Base-by-base conservation (phyloP, 306 rosid species). In the Sicyos baderoa region DNA sequence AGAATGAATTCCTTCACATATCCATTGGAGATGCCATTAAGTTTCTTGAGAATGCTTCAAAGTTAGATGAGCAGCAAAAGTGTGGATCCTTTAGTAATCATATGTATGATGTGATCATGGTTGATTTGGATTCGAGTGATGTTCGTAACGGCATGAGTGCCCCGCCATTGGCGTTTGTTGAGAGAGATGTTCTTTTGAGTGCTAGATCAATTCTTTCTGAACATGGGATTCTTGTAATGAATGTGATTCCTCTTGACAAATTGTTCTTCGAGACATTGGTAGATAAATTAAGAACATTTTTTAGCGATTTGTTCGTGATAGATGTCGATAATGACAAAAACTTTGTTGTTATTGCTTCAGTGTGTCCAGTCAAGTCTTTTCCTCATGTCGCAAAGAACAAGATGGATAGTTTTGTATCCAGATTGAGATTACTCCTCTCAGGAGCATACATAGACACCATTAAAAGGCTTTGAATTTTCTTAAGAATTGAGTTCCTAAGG, bases 291-390 rank as follows among this genome's bases (percentile, higher is more conserved):
- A 73, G 47, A 50, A 79, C 81, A 23, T 82, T 78, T 78, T 92
- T 87, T 70, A 54, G 66, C 17, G 91, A 89, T 56, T 62, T 89
- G 47, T 89, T 84, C 47, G 81, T 78, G 79, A 82, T 87, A 70
- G 91, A 86, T 47, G 93, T 86, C 10, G 91, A 89, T 32, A 89
- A 92, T 76, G 86, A 80, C 18, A 96, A 92, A 78, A 87, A 86
- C 75, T 83, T 83, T 76, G 82, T 92, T 79, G 82, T 92, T 32
- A 53, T 89, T 58, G 98, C 86, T 47, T 45, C 79, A 25, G 57
- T 27, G 16, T 81, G 84, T 0, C 81, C 87, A 23, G 68, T 49
- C 32, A 71, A 57, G 25, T 61, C 78, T 74, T 74, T 77, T 6
- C 44, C 55, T 72, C 32, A 65, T 54, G 83, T 76, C 27, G 16